A percentile compares a stretch with the other conserved stretches of the same genome.
Evolutionary conservation across 2,329 filamentous ascomycete species (phyloP).

Genomic region (Aspergillus texensis): DNA sequence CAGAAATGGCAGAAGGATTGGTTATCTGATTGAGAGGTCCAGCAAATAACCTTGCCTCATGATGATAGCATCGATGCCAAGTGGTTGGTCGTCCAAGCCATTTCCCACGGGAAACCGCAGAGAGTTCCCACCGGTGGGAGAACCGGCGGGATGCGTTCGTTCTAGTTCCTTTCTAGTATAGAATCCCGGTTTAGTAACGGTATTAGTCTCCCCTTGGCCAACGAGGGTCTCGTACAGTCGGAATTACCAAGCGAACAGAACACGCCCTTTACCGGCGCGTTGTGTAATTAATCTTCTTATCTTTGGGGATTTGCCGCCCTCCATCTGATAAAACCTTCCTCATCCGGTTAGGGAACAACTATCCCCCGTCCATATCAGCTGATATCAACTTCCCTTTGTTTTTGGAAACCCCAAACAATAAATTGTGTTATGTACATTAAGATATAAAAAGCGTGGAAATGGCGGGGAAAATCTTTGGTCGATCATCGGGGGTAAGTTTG

Average conservation of each 20-base stretch:
- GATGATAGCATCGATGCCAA: neutral
- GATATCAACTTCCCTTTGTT: neutral
- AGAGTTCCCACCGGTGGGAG: neutral
- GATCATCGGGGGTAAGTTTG: constrained; percentile 25
- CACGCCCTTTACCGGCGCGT: no score
- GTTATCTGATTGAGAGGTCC: neutral
- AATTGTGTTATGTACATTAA: neutral
- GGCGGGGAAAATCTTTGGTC: constrained; percentile 23
- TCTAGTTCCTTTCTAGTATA: constrained; percentile 8
- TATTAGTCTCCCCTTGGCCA: constrained; percentile 4
- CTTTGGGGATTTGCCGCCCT: constrained; percentile 2
- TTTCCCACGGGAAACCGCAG: neutral
- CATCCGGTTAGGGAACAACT: neutral
- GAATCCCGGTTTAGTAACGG: neutral
- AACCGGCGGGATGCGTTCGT: neutral
- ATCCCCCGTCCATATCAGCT: neutral
- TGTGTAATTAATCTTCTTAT: constrained; percentile 5
- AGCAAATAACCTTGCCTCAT: neutral
- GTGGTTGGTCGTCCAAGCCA: neutral
- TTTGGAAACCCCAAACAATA: neutral
- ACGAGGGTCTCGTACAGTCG: constrained; percentile 12
- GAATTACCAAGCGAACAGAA: constrained; percentile 13
- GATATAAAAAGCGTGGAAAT: constrained; percentile 4
- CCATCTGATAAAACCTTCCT: constrained; percentile 19
- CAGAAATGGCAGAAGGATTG: neutral